Base-by-base conservation (phyloP, 495 filamentous ascomycete species). In the Trichoderma erinaceum region DNA sequence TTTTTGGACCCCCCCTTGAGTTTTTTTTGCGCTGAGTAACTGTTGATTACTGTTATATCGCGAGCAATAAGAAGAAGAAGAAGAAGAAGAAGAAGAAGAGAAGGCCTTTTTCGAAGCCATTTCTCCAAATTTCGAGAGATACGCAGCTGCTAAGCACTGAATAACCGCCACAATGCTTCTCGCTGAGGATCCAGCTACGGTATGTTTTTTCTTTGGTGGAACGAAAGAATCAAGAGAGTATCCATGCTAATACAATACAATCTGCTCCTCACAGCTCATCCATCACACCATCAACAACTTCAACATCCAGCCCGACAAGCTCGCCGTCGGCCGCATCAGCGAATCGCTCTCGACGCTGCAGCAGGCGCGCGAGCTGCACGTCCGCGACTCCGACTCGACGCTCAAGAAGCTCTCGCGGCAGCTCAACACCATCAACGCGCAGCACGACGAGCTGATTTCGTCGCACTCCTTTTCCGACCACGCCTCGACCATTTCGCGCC, bases 251-350 rank as follows among this genome's bases (percentile, higher is more conserved):
- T 10, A n/a, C n/a, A n/a, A n/a, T n/a, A n/a, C n/a, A n/a, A n/a
- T n/a, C 48, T 21, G 48, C 48, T 5, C 18, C 48, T 52, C 16
- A 29, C 74, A 95, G 90, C 89, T 98, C 73, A 96, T 98, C 78
- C 83, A 88, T 76, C 88, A 94, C 78, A 96, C 92, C 25, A 88
- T 94, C 77, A 83, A 86, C 66, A 97, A 97, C 83, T 99, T 99
- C 86, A 94, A 97, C 80, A 96, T 92, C 75, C 81, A 86, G 56
- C 89, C 90, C 3, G 95, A 99, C 82, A 93, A 90, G 72, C 81
- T 88, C 76, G 89, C 90, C 72, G 86, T 97, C 63, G 82, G 89
- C n/a, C 91, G 94, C 75, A 91, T 98, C 76, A 86, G 87, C 78
- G 89, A 90, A 79, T 93, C 91, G 2, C 85, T 97, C 68, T 84